Conservation (phyloP, 495 filamentous ascomycete species). For the Neurospora sp. region DNA sequence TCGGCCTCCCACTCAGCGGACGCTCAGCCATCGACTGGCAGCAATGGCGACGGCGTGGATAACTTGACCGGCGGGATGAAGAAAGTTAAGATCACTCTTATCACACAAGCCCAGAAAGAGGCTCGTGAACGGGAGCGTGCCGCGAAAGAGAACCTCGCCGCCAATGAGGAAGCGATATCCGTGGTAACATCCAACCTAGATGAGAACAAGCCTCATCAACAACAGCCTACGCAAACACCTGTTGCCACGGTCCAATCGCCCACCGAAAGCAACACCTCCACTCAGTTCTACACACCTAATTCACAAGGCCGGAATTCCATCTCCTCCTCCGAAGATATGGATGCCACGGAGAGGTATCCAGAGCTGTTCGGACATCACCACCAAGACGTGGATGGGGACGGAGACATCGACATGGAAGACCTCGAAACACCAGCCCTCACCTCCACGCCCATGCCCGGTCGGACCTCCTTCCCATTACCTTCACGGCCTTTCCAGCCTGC, state of each 20-base stretch:
- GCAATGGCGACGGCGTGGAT: constrained; percentile 40
- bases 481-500: not conserved
- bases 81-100: constrained; percentile 65
- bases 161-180: constrained; percentile 12
- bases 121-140: constrained; percentile 28
- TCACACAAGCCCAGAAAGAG: constrained; percentile 61
- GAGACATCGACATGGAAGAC: not conserved
- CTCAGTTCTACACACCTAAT: not conserved
- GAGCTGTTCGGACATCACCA: not conserved
- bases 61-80: constrained; percentile 56
- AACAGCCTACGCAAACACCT: constrained; percentile 4
- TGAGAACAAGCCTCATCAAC: constrained; percentile 1
- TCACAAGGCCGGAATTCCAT: not conserved
- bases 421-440: not conserved
- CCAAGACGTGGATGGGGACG: not conserved
- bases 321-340: not conserved
- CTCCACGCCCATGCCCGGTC: not conserved
- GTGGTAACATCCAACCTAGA: constrained; percentile 1
- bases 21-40: constrained; percentile 4
- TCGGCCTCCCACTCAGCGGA: not conserved
- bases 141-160: constrained; percentile 9
- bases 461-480: not conserved
- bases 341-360: not conserved
- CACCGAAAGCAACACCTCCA: constrained; percentile 1
- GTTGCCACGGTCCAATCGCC: not conserved